These are phyloP conservation scores for Meredithiella fracta DNA, from an alignment of 2,329 filamentous ascomycete genomes.

Conservation along the genomic window DNA sequence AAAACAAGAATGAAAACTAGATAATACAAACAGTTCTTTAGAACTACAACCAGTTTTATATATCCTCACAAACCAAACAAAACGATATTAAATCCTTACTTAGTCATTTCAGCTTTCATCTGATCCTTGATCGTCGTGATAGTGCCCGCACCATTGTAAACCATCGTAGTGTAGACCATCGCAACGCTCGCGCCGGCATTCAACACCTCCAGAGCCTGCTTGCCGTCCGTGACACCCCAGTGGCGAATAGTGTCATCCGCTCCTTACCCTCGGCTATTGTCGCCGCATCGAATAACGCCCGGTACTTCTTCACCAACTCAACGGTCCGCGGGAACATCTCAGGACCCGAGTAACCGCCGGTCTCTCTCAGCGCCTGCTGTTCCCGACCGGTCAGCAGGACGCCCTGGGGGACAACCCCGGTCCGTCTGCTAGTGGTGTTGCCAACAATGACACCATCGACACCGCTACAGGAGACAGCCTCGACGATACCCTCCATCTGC, in stretches of 20 bases:
- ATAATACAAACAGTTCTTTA: neutral
- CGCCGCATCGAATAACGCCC: constrained; percentile 44
- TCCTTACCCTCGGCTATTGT: constrained; percentile 21
- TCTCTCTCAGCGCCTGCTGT: constrained; percentile 50
- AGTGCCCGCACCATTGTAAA: constrained; percentile 48
- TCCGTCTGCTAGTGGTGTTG: constrained; percentile 74
- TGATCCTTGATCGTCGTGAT: constrained; percentile 49
- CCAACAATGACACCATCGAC: constrained; percentile 94
- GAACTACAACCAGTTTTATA: constrained; percentile 1
- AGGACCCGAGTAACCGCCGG: constrained; percentile 81
- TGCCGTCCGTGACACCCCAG: constrained; percentile 83
- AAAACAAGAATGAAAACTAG: neutral
- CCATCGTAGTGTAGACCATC: constrained; percentile 71
- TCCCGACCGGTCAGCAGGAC: constrained; percentile 51
- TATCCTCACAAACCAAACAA: neutral
- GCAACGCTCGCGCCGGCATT: constrained; percentile 81
- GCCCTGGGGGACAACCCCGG: constrained; percentile 51
- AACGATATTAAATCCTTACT: neutral
- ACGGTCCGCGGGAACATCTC: constrained; percentile 72
- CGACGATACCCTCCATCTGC: constrained; percentile 76
- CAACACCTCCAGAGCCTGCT: constrained; percentile 64
- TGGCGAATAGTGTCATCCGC: constrained; percentile 78
- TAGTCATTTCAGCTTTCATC: constrained; percentile 32
- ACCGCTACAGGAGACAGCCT: constrained; percentile 66
- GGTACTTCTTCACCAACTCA: constrained; percentile 63